phyloP scores from a whole-genome alignment of 257 asterid genomes.

The Ilex aquifolium region DNA sequence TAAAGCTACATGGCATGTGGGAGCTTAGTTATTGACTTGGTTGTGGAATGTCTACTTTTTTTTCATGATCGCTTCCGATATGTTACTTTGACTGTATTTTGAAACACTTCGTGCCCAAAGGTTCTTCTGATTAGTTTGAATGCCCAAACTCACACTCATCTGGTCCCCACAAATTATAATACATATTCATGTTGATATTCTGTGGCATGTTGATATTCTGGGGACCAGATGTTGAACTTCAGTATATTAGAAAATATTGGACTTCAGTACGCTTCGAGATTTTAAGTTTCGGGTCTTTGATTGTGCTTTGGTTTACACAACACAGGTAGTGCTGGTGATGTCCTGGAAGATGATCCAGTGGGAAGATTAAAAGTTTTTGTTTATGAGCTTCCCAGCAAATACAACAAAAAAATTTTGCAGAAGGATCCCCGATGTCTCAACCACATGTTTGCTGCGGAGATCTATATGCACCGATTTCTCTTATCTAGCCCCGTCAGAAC shows the following conservation, averaged over 20 bases:
- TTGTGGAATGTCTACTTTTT: too few species aligned
- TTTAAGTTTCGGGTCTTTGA: neutral
- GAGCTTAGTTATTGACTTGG: too few species aligned
- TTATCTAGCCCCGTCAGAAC: conserved; percentile 73
- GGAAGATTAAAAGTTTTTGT: conserved; percentile 78
- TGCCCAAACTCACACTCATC: too few species aligned
- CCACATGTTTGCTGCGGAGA: conserved; percentile 98
- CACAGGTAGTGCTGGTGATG: conserved; percentile 94
- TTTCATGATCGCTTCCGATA: too few species aligned
- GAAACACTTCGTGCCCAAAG: too few species aligned
- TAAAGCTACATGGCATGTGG: too few species aligned
- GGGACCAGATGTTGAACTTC: too few species aligned
- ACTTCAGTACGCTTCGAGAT: neutral
- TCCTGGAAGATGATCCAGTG: conserved; percentile 78
- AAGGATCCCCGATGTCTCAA: conserved; percentile 80
- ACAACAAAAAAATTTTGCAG: conserved; percentile 66
- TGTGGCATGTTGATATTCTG: too few species aligned
- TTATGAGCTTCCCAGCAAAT: conserved; percentile 84
- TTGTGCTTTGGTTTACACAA: conserved; percentile 10
- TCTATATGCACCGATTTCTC: conserved; percentile 79
- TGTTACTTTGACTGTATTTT: too few species aligned
- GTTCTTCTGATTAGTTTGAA: too few species aligned
- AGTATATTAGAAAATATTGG: too few species aligned
- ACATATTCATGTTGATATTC: neutral
- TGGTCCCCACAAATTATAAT: neutral